These are phyloP conservation scores for Elongisporangium prolatum DNA, from an alignment of 352 stramenopile genomes.

Conservation along the genomic window DNA sequence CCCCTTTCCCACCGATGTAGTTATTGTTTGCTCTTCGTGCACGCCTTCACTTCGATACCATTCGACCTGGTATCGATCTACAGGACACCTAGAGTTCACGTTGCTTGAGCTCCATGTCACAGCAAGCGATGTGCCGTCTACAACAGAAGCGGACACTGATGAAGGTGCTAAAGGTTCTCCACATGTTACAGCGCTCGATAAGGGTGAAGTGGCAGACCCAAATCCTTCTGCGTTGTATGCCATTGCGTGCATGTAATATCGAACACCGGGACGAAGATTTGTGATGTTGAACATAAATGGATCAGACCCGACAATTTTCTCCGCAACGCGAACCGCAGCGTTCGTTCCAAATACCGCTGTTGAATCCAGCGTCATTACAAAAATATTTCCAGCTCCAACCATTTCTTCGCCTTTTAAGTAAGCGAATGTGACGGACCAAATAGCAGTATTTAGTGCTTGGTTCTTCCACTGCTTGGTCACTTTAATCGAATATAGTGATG, in stretches of 20 bases:
- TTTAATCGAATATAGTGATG: conserved; percentile 84
- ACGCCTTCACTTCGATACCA: conserved; percentile 62
- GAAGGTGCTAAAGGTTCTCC: conserved; percentile 38
- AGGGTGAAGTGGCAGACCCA: conserved; percentile 38
- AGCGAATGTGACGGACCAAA: conserved; percentile 94
- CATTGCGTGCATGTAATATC: conserved; percentile 80
- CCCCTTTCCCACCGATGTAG: conserved; percentile 59
- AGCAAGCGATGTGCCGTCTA: conserved; percentile 47
- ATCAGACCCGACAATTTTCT: conserved; percentile 90
- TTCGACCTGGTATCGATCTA: conserved; percentile 73
- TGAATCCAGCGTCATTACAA: conserved; percentile 59
- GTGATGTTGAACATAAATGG: conserved; percentile 73
- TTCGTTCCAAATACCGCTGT: conserved; percentile 57
- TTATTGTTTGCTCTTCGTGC: conserved; percentile 69
- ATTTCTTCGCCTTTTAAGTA: conserved; percentile 90
- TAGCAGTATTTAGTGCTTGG: conserved; percentile 43
- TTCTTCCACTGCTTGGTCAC: conserved; percentile 43
- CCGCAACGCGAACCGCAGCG: conserved; percentile 54
- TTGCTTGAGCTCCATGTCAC: conserved; percentile 43
- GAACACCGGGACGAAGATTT: conserved; percentile 38
- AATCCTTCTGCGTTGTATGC: conserved; percentile 76
- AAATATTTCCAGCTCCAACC: conserved; percentile 89
- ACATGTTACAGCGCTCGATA: conserved; percentile 50
- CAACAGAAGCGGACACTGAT: conserved; percentile 40
- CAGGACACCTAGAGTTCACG: conserved; percentile 23